A percentile compares a stretch with the other conserved stretches of the same genome.
phyloP scores from a whole-genome alignment of 345 rosid genomes.

The Bruguiera sexangula region DNA sequence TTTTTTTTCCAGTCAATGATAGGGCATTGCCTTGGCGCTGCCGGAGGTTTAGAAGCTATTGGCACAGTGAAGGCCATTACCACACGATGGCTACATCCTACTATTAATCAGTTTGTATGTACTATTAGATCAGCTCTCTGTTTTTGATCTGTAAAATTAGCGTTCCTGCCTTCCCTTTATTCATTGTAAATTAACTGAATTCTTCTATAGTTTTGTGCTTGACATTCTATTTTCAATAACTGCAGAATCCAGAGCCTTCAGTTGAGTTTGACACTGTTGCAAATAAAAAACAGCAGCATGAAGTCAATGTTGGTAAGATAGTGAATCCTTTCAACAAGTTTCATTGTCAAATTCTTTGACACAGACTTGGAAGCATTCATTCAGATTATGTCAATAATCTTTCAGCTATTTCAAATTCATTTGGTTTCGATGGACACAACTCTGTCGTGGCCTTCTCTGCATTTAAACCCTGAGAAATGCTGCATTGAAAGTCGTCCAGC shows the following conservation, averaged over 20 bases:
- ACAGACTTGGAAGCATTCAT: neutral
- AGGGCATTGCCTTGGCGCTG: constrained; percentile 99
- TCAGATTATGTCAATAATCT: neutral
- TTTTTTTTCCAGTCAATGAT: constrained; percentile 76
- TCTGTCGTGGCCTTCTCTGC: constrained; percentile 90
- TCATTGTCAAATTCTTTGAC: constrained; percentile 5
- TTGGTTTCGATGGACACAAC: constrained; percentile 99
- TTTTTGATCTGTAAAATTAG: neutral
- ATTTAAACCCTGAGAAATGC: constrained; percentile 64
- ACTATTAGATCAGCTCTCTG: neutral
- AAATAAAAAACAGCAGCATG: constrained; percentile 79
- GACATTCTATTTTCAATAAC: constrained; percentile 5
- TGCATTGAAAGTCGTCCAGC: constrained; percentile 3
- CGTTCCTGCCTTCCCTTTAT: neutral
- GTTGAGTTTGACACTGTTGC: constrained; percentile 89
- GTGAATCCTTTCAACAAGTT: constrained; percentile 1
- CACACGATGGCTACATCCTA: constrained; percentile 97
- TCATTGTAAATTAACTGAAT: neutral
- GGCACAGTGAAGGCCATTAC: constrained; percentile 83
- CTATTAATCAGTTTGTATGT: constrained; percentile 90
- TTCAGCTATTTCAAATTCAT: constrained; percentile 93
- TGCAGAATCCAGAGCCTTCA: constrained; percentile 85
- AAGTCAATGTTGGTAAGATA: constrained; percentile 92
- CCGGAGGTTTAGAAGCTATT: constrained; percentile 97
- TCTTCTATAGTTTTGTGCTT: neutral